These are phyloP conservation scores for Pelargonium citronellum DNA, from an alignment of 441 rosid genomes.

Conservation along the genomic window DNA sequence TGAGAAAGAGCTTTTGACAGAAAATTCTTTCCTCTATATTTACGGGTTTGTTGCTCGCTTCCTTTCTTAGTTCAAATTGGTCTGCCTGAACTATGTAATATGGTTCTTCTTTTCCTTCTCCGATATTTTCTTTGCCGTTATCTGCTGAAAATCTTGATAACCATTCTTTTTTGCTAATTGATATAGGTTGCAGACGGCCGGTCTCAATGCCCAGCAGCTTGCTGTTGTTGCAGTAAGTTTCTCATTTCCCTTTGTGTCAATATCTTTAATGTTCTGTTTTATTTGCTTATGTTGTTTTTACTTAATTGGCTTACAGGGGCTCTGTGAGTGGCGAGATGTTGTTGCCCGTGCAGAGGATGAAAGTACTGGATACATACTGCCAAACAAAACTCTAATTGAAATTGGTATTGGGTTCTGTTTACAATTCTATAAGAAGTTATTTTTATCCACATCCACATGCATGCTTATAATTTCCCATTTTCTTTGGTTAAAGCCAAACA, in stretches of 20 bases:
- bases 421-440: neutral
- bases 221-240: constrained; percentile 68
- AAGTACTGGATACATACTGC: constrained; percentile 85
- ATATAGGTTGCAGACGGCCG: constrained; percentile 60
- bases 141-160: neutral
- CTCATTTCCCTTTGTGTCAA: constrained; percentile 17
- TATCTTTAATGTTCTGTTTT: neutral
- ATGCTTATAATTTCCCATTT: constrained; percentile 17
- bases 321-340: constrained; percentile 76
- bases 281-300: neutral
- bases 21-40: constrained; percentile 59
- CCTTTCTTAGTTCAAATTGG: constrained; percentile 6
- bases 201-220: constrained; percentile 72
- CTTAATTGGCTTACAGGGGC: constrained; percentile 47
- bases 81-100: neutral
- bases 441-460: constrained; percentile 13
- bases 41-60: constrained; percentile 56
- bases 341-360: constrained; percentile 86
- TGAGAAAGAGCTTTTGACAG: constrained; percentile 81
- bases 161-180: constrained; percentile 16
- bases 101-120: neutral
- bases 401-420: constrained; percentile 42
- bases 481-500: constrained; percentile 56
- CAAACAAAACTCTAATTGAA: constrained; percentile 77
- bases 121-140: neutral